Percentiles rank a stretch among this genome's conserved stretches.
Evolutionary conservation across 1,284 basidiomycete species (phyloP).

Genomic region (Ceratobasidium sp.): DNA sequence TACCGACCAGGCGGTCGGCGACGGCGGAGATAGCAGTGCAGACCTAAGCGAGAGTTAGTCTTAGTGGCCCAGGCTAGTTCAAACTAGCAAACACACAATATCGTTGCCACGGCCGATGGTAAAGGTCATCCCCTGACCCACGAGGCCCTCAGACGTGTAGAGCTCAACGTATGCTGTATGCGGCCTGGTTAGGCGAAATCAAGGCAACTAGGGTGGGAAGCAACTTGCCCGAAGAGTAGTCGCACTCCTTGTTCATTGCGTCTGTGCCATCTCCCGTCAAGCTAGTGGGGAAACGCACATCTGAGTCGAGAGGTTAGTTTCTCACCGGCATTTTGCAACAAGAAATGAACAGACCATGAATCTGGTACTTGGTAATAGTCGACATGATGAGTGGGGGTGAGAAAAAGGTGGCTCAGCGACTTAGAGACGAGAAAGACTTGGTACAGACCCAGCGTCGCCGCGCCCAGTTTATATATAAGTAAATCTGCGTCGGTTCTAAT

Average conservation of each 20-base stretch:
- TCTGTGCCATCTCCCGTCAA: conserved; percentile 87
- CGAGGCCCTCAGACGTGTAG: conserved; percentile 70
- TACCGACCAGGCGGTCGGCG: conserved; percentile 81
- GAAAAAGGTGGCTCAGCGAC: not conserved
- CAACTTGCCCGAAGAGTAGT: conserved; percentile 74
- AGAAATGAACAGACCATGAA: conserved; percentile 53
- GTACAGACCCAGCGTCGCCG: conserved; percentile 6
- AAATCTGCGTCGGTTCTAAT: conserved; percentile 30
- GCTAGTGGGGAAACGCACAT: conserved; percentile 84
- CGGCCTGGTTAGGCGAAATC: not conserved
- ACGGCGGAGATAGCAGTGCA: conserved; percentile 81
- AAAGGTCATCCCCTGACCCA: conserved; percentile 94
- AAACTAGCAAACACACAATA: conserved; percentile 60
- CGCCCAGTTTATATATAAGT: conserved; percentile 21
- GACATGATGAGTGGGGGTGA: conserved; percentile 42
- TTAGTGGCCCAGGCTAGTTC: not conserved
- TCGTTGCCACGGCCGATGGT: conserved; percentile 97
- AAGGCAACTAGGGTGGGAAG: not conserved
- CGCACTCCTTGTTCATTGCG: conserved; percentile 93
- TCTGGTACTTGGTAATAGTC: conserved; percentile 61
- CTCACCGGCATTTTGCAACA: not conserved
- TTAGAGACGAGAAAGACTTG: not conserved
- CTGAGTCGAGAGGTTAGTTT: conserved; percentile 50
- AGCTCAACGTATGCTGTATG: conserved; percentile 77
- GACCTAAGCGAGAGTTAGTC: conserved; percentile 56